Evolutionary conservation across 2,329 filamentous ascomycete genomes (phyloP).

Genomic region (Arthrobotrys sinensis): DNA sequence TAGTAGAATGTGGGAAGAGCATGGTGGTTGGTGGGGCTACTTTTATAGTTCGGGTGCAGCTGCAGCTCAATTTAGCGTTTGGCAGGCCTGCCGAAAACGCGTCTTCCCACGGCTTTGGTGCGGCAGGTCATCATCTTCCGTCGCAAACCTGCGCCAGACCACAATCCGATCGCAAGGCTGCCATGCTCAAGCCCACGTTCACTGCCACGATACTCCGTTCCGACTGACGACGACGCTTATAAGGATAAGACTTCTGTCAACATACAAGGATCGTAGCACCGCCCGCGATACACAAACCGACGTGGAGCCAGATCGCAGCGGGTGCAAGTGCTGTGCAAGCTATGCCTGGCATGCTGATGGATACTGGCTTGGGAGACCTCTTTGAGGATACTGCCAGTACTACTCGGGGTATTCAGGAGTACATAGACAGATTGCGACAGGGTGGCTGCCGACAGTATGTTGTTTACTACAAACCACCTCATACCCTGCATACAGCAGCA

Average conservation of each 20-base stretch:
- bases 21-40: slow-evolving; percentile 4
- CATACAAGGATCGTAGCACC: no score
- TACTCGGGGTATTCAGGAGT: slow-evolving; percentile 61
- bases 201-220: background rate
- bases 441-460: slow-evolving; percentile 64
- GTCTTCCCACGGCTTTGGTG: slow-evolving; percentile 8
- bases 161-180: background rate
- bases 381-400: slow-evolving; percentile 59
- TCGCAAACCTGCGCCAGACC: slow-evolving; percentile 23
- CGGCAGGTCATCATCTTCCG: slow-evolving; percentile 1
- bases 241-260: background rate
- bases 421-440: slow-evolving; percentile 63
- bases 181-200: no score
- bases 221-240: background rate
- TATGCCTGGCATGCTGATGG: slow-evolving; percentile 57
- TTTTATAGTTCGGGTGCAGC: background rate
- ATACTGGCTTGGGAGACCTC: slow-evolving; percentile 54
- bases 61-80: background rate
- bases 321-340: background rate
- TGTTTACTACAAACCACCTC: background rate
- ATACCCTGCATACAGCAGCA: background rate
- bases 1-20: background rate
- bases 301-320: background rate
- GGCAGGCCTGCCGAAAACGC: slow-evolving; percentile 1
- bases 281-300: background rate